phyloP scores from a whole-genome alignment of 225 moss, liverwort and hornwort species.

The Pseudoscleropodium purum region DNA sequence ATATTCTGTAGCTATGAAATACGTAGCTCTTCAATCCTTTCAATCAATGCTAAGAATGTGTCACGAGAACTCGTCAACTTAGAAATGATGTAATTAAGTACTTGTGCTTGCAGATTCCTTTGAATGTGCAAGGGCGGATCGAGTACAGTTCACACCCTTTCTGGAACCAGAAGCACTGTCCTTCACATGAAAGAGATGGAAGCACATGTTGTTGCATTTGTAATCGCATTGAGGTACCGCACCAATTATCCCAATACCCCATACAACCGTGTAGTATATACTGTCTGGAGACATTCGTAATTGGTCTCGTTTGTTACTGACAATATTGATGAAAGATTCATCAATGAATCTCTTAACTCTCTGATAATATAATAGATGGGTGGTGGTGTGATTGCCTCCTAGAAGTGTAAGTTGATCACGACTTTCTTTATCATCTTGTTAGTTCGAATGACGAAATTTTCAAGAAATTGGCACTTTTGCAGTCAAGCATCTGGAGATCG shows the following conservation, averaged over 20 bases:
- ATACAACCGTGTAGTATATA: not conserved
- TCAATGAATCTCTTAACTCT: not conserved
- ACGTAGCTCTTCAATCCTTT: not conserved
- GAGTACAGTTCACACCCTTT: conserved; percentile 90
- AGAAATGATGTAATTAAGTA: too few relatives aligned
- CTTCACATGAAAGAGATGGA: conserved; percentile 65
- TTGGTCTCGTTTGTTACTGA: not conserved
- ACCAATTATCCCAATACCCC: not conserved
- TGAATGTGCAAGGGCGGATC: conserved; percentile 61
- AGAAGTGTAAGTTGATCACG: too few relatives aligned
- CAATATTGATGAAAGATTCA: not conserved
- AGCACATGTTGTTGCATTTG: conserved; percentile 87
- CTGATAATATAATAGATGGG: not conserved
- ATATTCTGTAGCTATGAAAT: not conserved
- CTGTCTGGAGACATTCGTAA: not conserved
- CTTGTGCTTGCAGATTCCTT: conserved; percentile 52
- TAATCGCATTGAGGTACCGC: conserved; percentile 74
- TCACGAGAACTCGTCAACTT: not conserved
- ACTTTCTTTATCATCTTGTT: not conserved
- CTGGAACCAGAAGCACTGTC: conserved; percentile 89
- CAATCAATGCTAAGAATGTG: not conserved
- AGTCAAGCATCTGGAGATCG: not conserved
- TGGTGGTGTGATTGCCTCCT: not conserved
- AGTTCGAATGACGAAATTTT: not conserved
- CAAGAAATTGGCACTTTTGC: not conserved